phyloP scores from a whole-genome alignment of 2,329 filamentous ascomycete genomes.

The Clonostachys rhizophaga region DNA sequence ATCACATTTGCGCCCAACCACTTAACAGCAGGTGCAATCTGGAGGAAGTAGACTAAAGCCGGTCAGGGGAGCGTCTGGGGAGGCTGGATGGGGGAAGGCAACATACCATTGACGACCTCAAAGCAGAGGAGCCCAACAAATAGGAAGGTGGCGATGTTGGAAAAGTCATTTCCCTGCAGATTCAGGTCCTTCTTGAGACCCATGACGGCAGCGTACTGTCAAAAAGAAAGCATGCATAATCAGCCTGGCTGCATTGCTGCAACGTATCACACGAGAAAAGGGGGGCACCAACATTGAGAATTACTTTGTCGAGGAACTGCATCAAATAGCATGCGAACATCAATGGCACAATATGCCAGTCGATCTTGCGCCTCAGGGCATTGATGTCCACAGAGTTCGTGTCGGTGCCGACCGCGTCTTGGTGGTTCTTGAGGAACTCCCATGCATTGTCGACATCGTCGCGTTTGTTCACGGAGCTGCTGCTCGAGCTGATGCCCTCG shows the following conservation, averaged over 20 bases:
- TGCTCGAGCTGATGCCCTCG: not conserved
- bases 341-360: slow-evolving; percentile 54
- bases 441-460: slow-evolving; percentile 37
- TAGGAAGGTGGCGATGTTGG: slow-evolving; percentile 56
- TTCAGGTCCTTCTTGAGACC: slow-evolving; percentile 47
- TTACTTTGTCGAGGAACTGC: slow-evolving; percentile 61
- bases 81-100: too few species aligned
- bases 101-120: slow-evolving; percentile 52
- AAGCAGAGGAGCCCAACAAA: slow-evolving; percentile 57
- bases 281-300: slow-evolving; percentile 46
- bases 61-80: too few species aligned
- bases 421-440: slow-evolving; percentile 36
- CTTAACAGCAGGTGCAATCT: slow-evolving; percentile 55
- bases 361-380: slow-evolving; percentile 48
- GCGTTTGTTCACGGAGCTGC: not conserved
- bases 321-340: slow-evolving; percentile 60
- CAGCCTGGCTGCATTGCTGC: not conserved
- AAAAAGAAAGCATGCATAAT: slow-evolving; percentile 1
- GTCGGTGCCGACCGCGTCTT: slow-evolving; percentile 23
- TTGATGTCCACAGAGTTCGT: slow-evolving; percentile 32
- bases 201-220: slow-evolving; percentile 63
- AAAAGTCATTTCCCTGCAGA: slow-evolving; percentile 56
- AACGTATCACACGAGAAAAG: not conserved
- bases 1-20: slow-evolving; percentile 55
- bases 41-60: slow-evolving; percentile 47